phyloP scores from a whole-genome alignment of 495 filamentous ascomycete species.

The Oidiodendron maius region DNA sequence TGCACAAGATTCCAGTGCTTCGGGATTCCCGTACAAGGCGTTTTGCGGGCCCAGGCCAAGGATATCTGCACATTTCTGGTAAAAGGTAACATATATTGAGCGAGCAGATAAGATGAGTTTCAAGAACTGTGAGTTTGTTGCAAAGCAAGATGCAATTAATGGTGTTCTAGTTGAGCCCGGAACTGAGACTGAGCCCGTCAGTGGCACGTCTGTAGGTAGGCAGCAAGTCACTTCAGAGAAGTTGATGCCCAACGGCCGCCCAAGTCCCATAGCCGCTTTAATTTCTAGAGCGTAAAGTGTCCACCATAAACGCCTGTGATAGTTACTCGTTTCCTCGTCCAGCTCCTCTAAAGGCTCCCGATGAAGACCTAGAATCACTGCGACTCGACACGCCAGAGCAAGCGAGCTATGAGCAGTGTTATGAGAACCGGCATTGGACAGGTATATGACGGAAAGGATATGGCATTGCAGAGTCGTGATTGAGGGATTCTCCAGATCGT shows the following conservation, averaged over 20 bases:
- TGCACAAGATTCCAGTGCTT: conserved; percentile 35
- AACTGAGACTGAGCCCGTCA: no score
- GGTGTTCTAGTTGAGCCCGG: no score
- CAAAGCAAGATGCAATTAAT: no score
- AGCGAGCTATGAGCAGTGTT: conserved; percentile 40
- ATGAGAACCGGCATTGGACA: conserved; percentile 40
- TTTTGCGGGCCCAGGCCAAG: conserved; percentile 21
- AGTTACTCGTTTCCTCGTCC: no score
- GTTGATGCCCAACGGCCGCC: not conserved
- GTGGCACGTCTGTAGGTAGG: not conserved
- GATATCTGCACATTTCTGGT: conserved; percentile 21
- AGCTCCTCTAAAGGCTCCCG: no score
- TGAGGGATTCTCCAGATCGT: conserved; percentile 43
- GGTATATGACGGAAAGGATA: conserved; percentile 37
- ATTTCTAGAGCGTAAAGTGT: no score
- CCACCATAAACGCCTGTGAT: no score
- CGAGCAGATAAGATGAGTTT: no score
- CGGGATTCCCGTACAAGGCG: conserved; percentile 15
- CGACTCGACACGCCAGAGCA: conserved; percentile 25
- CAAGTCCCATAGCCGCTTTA: no score
- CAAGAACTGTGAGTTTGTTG: no score
- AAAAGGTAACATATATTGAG: conserved; percentile 33
- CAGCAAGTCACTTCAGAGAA: not conserved
- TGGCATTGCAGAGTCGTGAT: conserved; percentile 47
- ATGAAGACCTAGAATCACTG: no score